These are phyloP conservation scores for Colletotrichum sidae DNA, from an alignment of 2,329 filamentous ascomycete species.

Conservation along the genomic window DNA sequence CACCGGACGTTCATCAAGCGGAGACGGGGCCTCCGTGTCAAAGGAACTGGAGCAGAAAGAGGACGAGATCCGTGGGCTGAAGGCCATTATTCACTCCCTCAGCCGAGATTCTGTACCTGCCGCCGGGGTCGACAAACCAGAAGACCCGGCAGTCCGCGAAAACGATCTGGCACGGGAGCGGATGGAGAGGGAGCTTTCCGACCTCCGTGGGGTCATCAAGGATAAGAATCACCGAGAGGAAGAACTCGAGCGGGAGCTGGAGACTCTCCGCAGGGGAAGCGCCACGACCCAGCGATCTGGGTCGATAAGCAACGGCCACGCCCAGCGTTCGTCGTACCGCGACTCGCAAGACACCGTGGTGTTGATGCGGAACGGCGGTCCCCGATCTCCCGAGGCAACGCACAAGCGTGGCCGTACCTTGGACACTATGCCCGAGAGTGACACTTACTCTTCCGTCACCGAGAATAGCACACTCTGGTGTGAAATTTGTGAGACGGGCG, in stretches of 20 bases:
- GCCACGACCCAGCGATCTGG: slow-evolving; percentile 16
- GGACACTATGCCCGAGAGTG: slow-evolving; percentile 78
- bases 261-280: slow-evolving; percentile 67
- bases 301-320: slow-evolving; percentile 54
- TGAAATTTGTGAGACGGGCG: slow-evolving; percentile 92
- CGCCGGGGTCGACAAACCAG: slow-evolving; percentile 52
- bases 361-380: slow-evolving; percentile 63
- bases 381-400: slow-evolving; percentile 57
- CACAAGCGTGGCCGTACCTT: slow-evolving; percentile 67
- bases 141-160: slow-evolving; percentile 40
- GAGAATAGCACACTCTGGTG: slow-evolving; percentile 86
- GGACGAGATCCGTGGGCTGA: slow-evolving; percentile 95
- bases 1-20: slow-evolving; percentile 41
- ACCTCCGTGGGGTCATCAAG: slow-evolving; percentile 79
- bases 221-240: slow-evolving; percentile 81
- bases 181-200: slow-evolving; percentile 83
- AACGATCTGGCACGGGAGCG: slow-evolving; percentile 73
- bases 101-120: slow-evolving; percentile 78
- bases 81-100: slow-evolving; percentile 96
- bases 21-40: slow-evolving; percentile 61
- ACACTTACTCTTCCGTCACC: slow-evolving; percentile 75
- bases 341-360: slow-evolving; percentile 76
- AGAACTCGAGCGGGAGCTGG: slow-evolving; percentile 86
- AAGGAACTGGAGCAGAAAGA: slow-evolving; percentile 94
- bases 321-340: slow-evolving; percentile 68